Percentiles rank a stretch among this genome's conserved stretches.
These are phyloP conservation scores for Globisporangium radiosum DNA, from an alignment of 352 stramenopile genomes.

Conservation along the genomic window DNA sequence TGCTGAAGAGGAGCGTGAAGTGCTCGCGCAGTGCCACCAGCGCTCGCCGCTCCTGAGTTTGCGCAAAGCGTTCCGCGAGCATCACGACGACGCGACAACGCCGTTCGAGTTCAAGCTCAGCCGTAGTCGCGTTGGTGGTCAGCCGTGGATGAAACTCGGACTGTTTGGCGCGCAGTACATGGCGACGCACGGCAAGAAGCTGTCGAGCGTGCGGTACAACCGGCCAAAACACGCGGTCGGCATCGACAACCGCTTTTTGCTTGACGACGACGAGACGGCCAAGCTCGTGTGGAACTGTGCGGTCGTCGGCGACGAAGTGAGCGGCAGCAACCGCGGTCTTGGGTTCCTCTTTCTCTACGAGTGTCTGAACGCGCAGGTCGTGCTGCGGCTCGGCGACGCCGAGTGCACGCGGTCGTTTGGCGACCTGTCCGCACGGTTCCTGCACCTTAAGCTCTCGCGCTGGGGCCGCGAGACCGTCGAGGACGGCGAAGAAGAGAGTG, in stretches of 20 bases:
- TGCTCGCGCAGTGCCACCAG: slow-evolving; percentile 72
- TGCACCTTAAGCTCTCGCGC: slow-evolving; percentile 79
- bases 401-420: slow-evolving; percentile 75
- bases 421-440: slow-evolving; percentile 64
- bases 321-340: slow-evolving; percentile 66
- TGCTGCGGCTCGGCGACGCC: slow-evolving; percentile 54
- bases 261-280: slow-evolving; percentile 71
- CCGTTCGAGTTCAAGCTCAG: slow-evolving; percentile 60
- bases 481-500: slow-evolving; percentile 77
- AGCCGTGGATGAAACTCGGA: slow-evolving; percentile 82
- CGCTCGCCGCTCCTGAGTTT: slow-evolving; percentile 58
- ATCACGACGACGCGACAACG: slow-evolving; percentile 18
- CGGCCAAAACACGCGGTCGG: slow-evolving; percentile 52
- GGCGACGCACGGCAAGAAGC: slow-evolving; percentile 63
- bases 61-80: slow-evolving; percentile 64
- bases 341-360: slow-evolving; percentile 84
- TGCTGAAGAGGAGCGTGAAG: slow-evolving; percentile 92
- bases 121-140: slow-evolving; percentile 66
- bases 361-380: slow-evolving; percentile 63
- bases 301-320: slow-evolving; percentile 77
- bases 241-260: slow-evolving; percentile 53
- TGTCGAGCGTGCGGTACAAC: slow-evolving; percentile 82
- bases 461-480: slow-evolving; percentile 82
- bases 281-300: slow-evolving; percentile 83
- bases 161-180: slow-evolving; percentile 75